phyloP scores from a whole-genome alignment of 2,329 filamentous ascomycete genomes.

The Ceratocystiopsis minuta region DNA sequence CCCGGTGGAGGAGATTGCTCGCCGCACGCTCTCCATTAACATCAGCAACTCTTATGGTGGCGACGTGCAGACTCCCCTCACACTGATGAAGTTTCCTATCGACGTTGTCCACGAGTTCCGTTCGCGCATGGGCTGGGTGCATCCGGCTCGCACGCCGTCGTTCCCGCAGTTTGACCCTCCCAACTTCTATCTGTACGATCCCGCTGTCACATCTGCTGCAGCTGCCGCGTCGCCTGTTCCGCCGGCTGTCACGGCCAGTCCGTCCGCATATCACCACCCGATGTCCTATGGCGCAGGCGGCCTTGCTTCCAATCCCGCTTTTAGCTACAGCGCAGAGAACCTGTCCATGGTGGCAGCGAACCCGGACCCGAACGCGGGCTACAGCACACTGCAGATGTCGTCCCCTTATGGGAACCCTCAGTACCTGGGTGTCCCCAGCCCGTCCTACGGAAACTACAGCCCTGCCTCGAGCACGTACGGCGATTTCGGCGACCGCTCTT shows the following conservation, averaged over 20 bases:
- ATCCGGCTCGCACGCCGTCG: constrained; percentile 38
- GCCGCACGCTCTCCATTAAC: constrained; percentile 52
- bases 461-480: constrained; percentile 43
- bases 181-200: constrained; percentile 31
- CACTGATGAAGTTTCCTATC: constrained; percentile 55
- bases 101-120: constrained; percentile 53
- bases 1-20: constrained; percentile 74
- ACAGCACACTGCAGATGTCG: constrained; percentile 37
- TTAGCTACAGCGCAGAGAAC: constrained; percentile 47
- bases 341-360: constrained; percentile 33
- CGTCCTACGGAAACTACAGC: constrained; percentile 41
- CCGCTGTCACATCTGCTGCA: constrained; percentile 3
- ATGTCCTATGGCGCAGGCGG: constrained; percentile 20
- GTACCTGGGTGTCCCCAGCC: constrained; percentile 46
- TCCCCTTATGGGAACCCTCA: constrained; percentile 36
- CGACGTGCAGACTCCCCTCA: constrained; percentile 41
- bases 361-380: constrained; percentile 20
- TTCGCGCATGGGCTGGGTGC: constrained; percentile 47
- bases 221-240: constrained; percentile 22
- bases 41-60: constrained; percentile 37
- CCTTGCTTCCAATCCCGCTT: constrained; percentile 29
- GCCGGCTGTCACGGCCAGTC: constrained; percentile 18
- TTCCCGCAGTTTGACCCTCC: constrained; percentile 42
- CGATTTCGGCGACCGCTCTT: constrained; percentile 19
- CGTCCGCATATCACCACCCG: constrained; percentile 24